These are phyloP conservation scores for Dalbergia oliveri DNA, from an alignment of 306 rosid genomes.

Conservation along the genomic window DNA sequence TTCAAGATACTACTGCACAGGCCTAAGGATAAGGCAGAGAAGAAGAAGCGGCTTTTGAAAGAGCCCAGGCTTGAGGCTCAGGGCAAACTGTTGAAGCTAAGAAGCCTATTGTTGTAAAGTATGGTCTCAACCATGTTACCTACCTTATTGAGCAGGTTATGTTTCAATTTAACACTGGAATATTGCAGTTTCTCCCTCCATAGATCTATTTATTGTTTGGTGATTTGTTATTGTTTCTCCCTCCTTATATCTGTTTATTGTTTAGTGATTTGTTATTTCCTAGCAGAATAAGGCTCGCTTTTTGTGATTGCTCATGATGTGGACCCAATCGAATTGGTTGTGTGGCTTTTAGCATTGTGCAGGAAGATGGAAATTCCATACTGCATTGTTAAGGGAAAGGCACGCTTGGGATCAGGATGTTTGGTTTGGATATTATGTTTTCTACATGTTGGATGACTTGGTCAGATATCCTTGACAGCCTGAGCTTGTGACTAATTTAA, in stretches of 20 bases:
- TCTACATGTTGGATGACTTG: background rate
- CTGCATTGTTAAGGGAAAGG: constrained; percentile 91
- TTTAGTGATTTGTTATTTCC: background rate
- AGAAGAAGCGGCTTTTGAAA: constrained; percentile 73
- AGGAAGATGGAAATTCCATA: constrained; percentile 92
- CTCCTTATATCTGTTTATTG: background rate
- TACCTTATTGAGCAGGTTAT: constrained; percentile 80
- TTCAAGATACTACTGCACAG: constrained; percentile 83
- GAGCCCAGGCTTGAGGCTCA: constrained; percentile 81
- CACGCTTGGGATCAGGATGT: constrained; percentile 77
- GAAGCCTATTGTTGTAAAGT: constrained; percentile 77
- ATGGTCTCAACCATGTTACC: constrained; percentile 86
- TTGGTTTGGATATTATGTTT: background rate
- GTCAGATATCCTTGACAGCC: background rate
- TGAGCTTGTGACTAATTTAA: background rate
- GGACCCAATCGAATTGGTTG: constrained; percentile 84
- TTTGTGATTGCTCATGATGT: constrained; percentile 90
- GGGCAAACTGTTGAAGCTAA: constrained; percentile 67
- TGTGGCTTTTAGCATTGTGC: constrained; percentile 87
- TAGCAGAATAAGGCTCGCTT: constrained; percentile 82
- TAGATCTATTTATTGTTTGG: too few relatives aligned
- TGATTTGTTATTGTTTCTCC: too few relatives aligned
- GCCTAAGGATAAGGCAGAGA: constrained; percentile 79
- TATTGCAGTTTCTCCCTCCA: too few relatives aligned
- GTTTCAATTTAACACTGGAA: background rate